Evolutionary conservation across 352 stramenopile genomes (phyloP).

Genomic region (Pythium vanterpoolii): DNA sequence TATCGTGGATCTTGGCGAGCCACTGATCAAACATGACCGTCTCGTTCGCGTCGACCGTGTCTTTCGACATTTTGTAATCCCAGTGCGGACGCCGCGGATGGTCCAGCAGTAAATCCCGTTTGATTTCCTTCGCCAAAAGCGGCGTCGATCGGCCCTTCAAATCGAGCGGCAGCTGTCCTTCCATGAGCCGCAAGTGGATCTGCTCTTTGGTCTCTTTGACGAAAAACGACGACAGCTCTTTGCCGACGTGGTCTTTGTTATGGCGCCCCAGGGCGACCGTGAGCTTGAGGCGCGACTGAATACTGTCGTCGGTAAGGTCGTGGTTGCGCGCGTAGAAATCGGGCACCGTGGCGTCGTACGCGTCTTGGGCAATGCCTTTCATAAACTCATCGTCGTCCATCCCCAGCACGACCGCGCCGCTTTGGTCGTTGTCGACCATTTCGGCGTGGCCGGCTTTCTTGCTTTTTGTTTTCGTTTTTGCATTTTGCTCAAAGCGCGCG

Average conservation of each 20-base stretch:
- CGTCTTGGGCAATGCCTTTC: constrained; percentile 16
- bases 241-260: constrained; percentile 78
- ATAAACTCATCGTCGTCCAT: constrained; percentile 31
- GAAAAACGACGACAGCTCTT: constrained; percentile 84
- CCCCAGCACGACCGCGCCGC: no score
- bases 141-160: constrained; percentile 47
- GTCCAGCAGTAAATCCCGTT: constrained; percentile 63
- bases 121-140: constrained; percentile 56
- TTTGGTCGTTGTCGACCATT: no score
- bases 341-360: constrained; percentile 35
- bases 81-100: constrained; percentile 67
- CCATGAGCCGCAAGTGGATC: constrained; percentile 82
- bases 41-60: constrained; percentile 81
- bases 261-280: constrained; percentile 79
- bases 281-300: constrained; percentile 67
- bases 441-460: constrained; percentile 20
- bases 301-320: constrained; percentile 57
- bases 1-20: constrained; percentile 83
- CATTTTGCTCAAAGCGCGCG: constrained; percentile 2
- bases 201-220: constrained; percentile 87
- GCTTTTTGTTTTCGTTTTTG: constrained; percentile 14
- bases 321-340: constrained; percentile 72
- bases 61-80: constrained; percentile 83
- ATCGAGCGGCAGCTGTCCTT: constrained; percentile 68
- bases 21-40: constrained; percentile 84